These are phyloP conservation scores for Amphirosellinia nigrospora DNA, from an alignment of 495 filamentous ascomycete genomes.

Conservation along the genomic window DNA sequence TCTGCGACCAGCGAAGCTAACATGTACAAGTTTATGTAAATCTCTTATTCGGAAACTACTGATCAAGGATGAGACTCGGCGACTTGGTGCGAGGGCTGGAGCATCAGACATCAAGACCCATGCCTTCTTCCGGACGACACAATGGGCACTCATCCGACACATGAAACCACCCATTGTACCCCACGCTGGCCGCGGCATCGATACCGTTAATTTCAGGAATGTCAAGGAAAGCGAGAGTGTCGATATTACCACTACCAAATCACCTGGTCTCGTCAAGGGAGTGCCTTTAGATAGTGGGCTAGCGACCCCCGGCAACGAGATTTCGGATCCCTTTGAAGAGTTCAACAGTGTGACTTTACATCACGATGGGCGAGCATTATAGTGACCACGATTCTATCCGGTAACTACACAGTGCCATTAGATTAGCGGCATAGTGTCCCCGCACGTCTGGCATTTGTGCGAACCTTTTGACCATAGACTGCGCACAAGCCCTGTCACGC, in stretches of 20 bases:
- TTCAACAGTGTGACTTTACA: constrained; percentile 98
- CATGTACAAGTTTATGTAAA: constrained; percentile 80
- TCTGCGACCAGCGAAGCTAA: constrained; percentile 27
- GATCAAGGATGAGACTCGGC: constrained; percentile 96
- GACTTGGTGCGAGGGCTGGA: constrained; percentile 91
- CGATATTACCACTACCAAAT: constrained; percentile 75
- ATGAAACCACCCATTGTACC: constrained; percentile 99
- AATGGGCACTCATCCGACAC: constrained; percentile 96
- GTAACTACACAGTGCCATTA: constrained; percentile 32
- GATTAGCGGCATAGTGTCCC: constrained; percentile 2
- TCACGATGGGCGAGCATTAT: constrained; percentile 76
- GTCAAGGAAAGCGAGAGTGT: constrained; percentile 97
- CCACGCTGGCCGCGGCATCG: constrained; percentile 86
- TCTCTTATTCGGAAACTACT: constrained; percentile 94
- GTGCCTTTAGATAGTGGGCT: constrained; percentile 85
- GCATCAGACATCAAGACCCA: constrained; percentile 97
- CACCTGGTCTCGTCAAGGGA: constrained; percentile 62
- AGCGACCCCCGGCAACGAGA: constrained; percentile 82
- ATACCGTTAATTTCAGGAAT: constrained; percentile 95
- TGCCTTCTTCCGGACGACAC: constrained; percentile 93
- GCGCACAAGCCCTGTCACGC: background rate
- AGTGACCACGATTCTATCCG: constrained; percentile 28
- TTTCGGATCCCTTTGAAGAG: constrained; percentile 95
- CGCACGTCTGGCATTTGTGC: background rate
- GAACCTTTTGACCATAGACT: constrained; percentile 10